A percentile compares a stretch with the other conserved stretches of the same genome.
Conservation (phyloP, 2,329 filamentous ascomycete genomes). For the Apiospora aurea region DNA sequence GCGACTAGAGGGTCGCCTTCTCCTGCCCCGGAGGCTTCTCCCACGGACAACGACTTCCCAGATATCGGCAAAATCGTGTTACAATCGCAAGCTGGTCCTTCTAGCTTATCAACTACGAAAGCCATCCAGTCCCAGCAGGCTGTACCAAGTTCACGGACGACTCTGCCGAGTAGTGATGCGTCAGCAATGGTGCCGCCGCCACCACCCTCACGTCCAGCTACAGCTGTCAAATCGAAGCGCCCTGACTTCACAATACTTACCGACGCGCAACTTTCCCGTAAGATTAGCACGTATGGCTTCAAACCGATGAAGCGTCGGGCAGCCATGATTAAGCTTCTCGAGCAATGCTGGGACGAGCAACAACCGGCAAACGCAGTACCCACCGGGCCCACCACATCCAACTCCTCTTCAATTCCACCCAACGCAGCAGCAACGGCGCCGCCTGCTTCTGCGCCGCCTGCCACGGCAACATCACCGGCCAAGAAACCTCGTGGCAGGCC, state of each 20-base stretch:
- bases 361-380: constrained; percentile 34
- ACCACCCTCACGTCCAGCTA: constrained; percentile 12
- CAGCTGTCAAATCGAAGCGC: constrained; percentile 30
- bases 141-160: constrained; percentile 23
- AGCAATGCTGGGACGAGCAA: constrained; percentile 75
- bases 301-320: constrained; percentile 73
- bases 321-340: constrained; percentile 73
- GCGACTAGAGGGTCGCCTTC: not conserved
- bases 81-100: not conserved
- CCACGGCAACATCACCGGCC: not conserved
- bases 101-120: constrained; percentile 1
- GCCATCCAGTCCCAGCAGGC: not conserved
- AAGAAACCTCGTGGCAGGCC: constrained; percentile 28
- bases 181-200: not conserved
- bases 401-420: not conserved
- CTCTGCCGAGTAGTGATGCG: constrained; percentile 7
- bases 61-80: constrained; percentile 39
- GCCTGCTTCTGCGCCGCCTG: not conserved
- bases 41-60: constrained; percentile 34
- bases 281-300: constrained; percentile 72
- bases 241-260: constrained; percentile 70
- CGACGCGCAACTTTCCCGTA: constrained; percentile 66
- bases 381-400: not conserved
- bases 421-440: not conserved
- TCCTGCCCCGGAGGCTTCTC: constrained; percentile 45